Conservation (phyloP, 2,329 filamentous ascomycete species). For the Sporothrix luriei region DNA sequence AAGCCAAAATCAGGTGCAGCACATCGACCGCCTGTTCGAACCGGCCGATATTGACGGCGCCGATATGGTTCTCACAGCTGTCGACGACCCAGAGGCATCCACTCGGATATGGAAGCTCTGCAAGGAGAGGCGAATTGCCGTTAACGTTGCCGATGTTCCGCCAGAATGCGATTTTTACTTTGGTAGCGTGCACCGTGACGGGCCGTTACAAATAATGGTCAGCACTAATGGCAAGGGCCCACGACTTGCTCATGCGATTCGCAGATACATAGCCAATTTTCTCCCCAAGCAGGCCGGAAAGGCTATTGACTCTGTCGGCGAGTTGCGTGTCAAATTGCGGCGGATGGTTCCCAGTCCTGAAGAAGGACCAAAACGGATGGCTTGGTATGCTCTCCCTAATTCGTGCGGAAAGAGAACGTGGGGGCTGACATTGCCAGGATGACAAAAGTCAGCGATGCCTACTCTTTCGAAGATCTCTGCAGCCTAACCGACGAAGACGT, state of each 20-base stretch:
- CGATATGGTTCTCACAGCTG: slow-evolving; percentile 88
- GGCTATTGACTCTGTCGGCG: slow-evolving; percentile 82
- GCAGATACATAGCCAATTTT: slow-evolving; percentile 74
- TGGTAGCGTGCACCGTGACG: slow-evolving; percentile 91
- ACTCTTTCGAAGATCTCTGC: slow-evolving; percentile 82
- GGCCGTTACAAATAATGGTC: slow-evolving; percentile 96
- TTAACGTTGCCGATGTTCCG: slow-evolving; percentile 96
- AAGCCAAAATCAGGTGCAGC: slow-evolving; percentile 70
- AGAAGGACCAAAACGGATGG: slow-evolving; percentile 85
- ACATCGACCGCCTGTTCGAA: slow-evolving; percentile 81
- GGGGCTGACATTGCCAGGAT: slow-evolving; percentile 65
- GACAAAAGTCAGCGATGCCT: slow-evolving; percentile 85
- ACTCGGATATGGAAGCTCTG: slow-evolving; percentile 90
- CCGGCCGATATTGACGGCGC: slow-evolving; percentile 79
- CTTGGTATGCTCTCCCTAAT: slow-evolving; percentile 63
- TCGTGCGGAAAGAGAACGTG: slow-evolving; percentile 25
- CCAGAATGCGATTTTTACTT: slow-evolving; percentile 99
- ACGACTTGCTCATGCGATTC: slow-evolving; percentile 81
- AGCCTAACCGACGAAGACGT: slow-evolving; percentile 82
- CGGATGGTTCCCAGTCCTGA: slow-evolving; percentile 70
- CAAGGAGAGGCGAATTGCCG: slow-evolving; percentile 78
- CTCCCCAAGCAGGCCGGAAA: slow-evolving; percentile 79
- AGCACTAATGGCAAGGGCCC: slow-evolving; percentile 97
- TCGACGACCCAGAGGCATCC: slow-evolving; percentile 92
- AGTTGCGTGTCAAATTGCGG: slow-evolving; percentile 75